Evolutionary conservation across 306 rosid genomes (phyloP), one percentile per base, ranked within the genome.

Genomic region (Inga oerstediana): DNA sequence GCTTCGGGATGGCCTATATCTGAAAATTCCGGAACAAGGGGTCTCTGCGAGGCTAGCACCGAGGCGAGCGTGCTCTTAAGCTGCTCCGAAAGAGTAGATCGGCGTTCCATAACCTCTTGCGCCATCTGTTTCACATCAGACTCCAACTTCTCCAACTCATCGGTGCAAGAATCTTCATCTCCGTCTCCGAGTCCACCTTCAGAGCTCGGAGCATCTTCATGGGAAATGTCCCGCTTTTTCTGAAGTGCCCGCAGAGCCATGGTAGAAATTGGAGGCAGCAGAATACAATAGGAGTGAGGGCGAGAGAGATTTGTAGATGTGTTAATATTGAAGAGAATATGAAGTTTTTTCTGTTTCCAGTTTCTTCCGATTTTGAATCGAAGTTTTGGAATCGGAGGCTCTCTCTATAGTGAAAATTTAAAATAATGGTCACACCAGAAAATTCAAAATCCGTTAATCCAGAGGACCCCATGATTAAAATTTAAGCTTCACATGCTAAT

Each of bases 1-100:
- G 61, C 56, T 44, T 45, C 62, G n/a, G 73, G 87, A 82, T 77
- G 81, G 22, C 81, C 84, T 19, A 84, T 80, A n/a, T 81, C 88
- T 69, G 83, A 86, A 4, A 68, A 79, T 7, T 71, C 75, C 0
- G 75, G 85, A 80, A 80, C 69, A 80, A 65, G 65, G 74, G 97
- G 97, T 80, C 93, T 83, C 64, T 90, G 93, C 7, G 89, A 77
- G 9, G 81, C 80, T 54, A 92, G 91, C 73, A 89, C 75, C 0
- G 94, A 90, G 34, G 87, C 64, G 30, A 91, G 84, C 1, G 90
- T 81, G 84, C 82, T 76, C 81, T 87, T 91, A 74, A 96, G 86
- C 82, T 91, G 93, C 45, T 88, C 90, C n/a, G 92, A 90, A 7
- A 96, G 81, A 80, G 87, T 86, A 30, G 86, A n/a, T 37, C 99